A percentile compares a stretch with the other conserved stretches of the same genome.
phyloP scores from a whole-genome alignment of 2,329 filamentous ascomycete species.

The Fragosphaeria purpurea region DNA sequence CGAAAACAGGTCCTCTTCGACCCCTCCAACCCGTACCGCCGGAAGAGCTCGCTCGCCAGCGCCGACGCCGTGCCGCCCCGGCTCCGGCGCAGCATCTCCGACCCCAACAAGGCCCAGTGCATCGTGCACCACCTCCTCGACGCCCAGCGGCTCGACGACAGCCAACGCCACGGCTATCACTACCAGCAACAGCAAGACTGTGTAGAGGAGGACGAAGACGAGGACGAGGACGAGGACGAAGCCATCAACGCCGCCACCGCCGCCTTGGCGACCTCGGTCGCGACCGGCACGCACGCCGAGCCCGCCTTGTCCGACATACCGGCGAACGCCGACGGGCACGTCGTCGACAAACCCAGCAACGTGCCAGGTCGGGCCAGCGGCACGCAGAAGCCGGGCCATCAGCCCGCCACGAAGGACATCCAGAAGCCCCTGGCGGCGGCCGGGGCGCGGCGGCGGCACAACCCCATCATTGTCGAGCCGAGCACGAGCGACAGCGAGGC shows the following conservation, averaged over 20 bases:
- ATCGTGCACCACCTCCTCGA: conserved; percentile 58
- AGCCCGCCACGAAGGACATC: conserved; percentile 5
- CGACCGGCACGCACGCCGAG: conserved; percentile 24
- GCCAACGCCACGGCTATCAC: conserved; percentile 12
- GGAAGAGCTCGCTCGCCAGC: conserved; percentile 55
- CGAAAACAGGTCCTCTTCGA: conserved; percentile 49
- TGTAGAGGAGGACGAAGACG: neutral
- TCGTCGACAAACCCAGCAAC: neutral
- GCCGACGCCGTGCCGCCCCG: conserved; percentile 33
- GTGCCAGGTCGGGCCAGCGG: too few species aligned
- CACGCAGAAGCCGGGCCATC: conserved; percentile 4
- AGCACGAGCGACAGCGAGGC: conserved; percentile 31
- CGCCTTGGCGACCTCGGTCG: conserved; percentile 15
- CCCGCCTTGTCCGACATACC: conserved; percentile 20
- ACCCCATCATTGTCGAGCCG: conserved; percentile 25
- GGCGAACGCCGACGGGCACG: conserved; percentile 26
- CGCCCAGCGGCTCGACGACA: conserved; percentile 33
- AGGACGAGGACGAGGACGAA: neutral
- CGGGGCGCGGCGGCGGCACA: conserved; percentile 1
- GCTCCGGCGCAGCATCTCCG: conserved; percentile 18
- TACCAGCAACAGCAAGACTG: conserved; percentile 14
- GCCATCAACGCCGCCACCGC: conserved; percentile 1
- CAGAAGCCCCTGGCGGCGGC: conserved; percentile 1
- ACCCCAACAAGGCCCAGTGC: conserved; percentile 41
- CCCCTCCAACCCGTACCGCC: conserved; percentile 47